Conservation (phyloP, 805 yeast species). For the Yamadazyma scolyti region DNA sequence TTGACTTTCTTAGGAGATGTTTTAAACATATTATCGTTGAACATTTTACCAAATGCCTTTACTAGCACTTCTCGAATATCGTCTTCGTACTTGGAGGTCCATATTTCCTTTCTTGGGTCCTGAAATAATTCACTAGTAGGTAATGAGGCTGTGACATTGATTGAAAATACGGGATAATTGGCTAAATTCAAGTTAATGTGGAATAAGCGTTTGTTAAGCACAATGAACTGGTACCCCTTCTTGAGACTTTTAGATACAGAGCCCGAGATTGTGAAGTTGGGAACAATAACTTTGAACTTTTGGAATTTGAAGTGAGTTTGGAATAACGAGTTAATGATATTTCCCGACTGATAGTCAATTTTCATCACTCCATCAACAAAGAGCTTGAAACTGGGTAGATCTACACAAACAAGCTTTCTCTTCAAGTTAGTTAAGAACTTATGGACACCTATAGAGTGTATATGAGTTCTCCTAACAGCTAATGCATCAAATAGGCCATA, state of each 20-base stretch:
- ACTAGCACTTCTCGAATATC: not conserved
- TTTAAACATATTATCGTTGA: not conserved
- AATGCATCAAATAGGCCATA: constrained; percentile 38
- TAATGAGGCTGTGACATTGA: not conserved
- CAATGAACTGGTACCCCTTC: constrained; percentile 5
- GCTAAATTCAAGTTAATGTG: constrained; percentile 1
- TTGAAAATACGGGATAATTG: constrained; percentile 4
- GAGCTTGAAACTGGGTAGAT: constrained; percentile 1
- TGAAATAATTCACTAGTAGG: constrained; percentile 4
- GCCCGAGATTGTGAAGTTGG: constrained; percentile 1
- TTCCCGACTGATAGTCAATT: not conserved
- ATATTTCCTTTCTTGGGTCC: constrained; percentile 4
- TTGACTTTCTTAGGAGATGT: not conserved
- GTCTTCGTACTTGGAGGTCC: constrained; percentile 2
- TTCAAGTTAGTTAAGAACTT: constrained; percentile 1
- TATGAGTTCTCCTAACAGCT: constrained; percentile 39
- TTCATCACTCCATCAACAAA: constrained; percentile 1
- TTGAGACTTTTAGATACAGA: not conserved
- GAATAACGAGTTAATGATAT: constrained; percentile 1
- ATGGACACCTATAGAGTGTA: constrained; percentile 4
- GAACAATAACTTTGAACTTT: not conserved
- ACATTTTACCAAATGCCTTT: constrained; percentile 1
- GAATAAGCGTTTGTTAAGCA: constrained; percentile 4
- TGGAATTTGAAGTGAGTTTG: not conserved
- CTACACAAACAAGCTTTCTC: not conserved